Evolutionary conservation across 1,284 basidiomycete genomes (phyloP).

Genomic region (Ganoderma multipileum): DNA sequence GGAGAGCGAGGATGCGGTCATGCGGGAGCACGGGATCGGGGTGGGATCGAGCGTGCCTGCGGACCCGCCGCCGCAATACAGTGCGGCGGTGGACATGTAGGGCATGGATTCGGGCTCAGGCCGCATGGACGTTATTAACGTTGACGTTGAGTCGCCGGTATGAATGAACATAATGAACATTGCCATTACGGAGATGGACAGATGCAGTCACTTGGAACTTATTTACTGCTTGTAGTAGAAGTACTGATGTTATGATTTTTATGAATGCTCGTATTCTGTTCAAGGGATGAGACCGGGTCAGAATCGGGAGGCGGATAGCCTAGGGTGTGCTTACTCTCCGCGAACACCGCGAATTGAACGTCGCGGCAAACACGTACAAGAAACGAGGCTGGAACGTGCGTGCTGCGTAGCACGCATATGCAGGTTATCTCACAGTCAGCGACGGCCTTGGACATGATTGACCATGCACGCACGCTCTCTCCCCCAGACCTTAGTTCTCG

Average conservation of each 20-base stretch:
- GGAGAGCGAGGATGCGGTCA: constrained; percentile 28
- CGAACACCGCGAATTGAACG: background rate
- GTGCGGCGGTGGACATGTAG: constrained; percentile 20
- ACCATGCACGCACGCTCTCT: background rate
- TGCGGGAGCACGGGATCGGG: constrained; percentile 15
- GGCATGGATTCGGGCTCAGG: background rate
- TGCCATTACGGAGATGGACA: background rate
- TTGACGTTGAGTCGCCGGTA: constrained; percentile 1
- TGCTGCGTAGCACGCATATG: background rate
- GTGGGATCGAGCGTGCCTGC: constrained; percentile 24
- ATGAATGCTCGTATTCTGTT: background rate
- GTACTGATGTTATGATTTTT: background rate
- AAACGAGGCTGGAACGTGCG: constrained; percentile 14
- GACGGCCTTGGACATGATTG: background rate
- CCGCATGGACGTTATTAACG: background rate
- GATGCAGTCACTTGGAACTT: background rate
- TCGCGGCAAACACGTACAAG: background rate
- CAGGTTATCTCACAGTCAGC: background rate
- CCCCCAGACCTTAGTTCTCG: background rate
- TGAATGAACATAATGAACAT: background rate
- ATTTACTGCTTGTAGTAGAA: background rate
- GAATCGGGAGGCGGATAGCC: background rate
- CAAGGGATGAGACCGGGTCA: background rate
- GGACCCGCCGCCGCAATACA: constrained; percentile 39
- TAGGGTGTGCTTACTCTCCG: background rate